Evolutionary conservation across 768 basidiomycete species (phyloP).

Genomic region (Paxillus rubicundulus): DNA sequence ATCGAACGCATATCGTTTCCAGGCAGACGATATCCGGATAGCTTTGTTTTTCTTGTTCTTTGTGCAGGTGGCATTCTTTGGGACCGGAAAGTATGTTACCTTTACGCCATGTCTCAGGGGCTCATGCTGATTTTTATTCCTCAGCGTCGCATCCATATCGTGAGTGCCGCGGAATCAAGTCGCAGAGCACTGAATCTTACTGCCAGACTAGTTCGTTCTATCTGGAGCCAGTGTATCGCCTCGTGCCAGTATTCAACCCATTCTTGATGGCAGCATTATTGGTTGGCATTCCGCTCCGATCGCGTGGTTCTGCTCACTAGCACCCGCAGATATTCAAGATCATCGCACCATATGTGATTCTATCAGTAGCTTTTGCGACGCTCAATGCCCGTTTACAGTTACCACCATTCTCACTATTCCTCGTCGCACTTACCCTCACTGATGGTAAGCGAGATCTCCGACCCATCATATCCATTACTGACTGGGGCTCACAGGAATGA

Average conservation of each 20-base stretch:
- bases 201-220: conserved; percentile 63
- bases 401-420: conserved; percentile 78
- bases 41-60: conserved; percentile 84
- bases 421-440: conserved; percentile 65
- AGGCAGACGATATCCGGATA: conserved; percentile 63
- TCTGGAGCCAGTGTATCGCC: conserved; percentile 81
- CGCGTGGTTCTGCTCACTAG: conserved; percentile 1
- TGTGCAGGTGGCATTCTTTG: conserved; percentile 84
- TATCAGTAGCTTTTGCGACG: conserved; percentile 65
- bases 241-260: conserved; percentile 82
- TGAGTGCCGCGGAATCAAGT: conserved; percentile 33
- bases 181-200: conserved; percentile 1
- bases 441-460: conserved; percentile 7
- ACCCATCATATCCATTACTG: conserved; percentile 3
- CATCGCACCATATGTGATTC: conserved; percentile 72
- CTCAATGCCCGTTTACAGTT: conserved; percentile 65
- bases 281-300: conserved; percentile 35
- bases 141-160: conserved; percentile 82
- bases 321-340: conserved; percentile 71
- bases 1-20: conserved; percentile 30
- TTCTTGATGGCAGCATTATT: conserved; percentile 78
- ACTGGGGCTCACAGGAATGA: conserved; percentile 56
- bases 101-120: background rate
- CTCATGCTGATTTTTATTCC: conserved; percentile 3
- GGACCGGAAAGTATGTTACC: conserved; percentile 70